Conservation (phyloP, 305 asterid genomes). For the Solanum hybrid region DNA sequence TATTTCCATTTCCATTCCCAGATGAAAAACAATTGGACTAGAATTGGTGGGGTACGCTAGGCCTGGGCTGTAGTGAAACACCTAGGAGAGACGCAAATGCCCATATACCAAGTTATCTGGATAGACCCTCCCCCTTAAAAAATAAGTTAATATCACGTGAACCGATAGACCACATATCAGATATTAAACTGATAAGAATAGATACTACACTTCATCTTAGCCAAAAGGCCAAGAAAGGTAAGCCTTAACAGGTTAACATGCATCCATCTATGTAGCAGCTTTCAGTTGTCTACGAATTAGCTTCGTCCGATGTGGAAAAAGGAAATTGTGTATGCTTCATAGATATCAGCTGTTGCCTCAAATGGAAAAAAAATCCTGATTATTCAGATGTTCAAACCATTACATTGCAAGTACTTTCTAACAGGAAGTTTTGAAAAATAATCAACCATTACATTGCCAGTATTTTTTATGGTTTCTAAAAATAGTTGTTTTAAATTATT, state of each 20-base stretch:
- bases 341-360: not conserved
- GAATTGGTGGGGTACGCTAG: not conserved
- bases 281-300: not conserved
- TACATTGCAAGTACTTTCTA: not conserved
- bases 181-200: conserved; percentile 13
- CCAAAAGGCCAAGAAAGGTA: conserved; percentile 57
- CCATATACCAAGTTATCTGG: not conserved
- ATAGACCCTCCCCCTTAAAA: not conserved
- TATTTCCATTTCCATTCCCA: not conserved
- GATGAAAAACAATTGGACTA: not conserved
- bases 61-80: not conserved
- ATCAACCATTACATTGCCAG: too few relatives aligned
- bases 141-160: not conserved
- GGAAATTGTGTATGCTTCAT: not conserved
- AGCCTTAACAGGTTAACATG: not conserved
- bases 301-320: not conserved
- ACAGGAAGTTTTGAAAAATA: too few relatives aligned
- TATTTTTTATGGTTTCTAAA: too few relatives aligned
- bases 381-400: too few relatives aligned
- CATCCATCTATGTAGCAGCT: not conserved
- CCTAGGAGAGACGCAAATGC: not conserved
- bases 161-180: not conserved
- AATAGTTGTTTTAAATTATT: too few relatives aligned
- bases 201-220: conserved; percentile 44
- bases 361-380: too few relatives aligned